Evolutionary conservation across 2,329 filamentous ascomycete species (phyloP).

Genomic region (Exophiala oligosperma): DNA sequence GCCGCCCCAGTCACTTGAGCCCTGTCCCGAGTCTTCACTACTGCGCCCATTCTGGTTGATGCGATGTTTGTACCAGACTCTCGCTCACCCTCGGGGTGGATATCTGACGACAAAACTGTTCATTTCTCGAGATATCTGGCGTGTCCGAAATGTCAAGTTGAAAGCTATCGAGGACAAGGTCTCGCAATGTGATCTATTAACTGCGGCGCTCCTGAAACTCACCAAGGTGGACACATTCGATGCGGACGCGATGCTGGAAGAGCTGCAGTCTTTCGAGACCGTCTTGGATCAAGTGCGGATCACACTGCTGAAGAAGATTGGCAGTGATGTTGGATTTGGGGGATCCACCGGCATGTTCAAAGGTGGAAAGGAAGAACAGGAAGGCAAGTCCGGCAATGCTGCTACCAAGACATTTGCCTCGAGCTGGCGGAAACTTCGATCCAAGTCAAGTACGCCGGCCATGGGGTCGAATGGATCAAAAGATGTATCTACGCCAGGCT

Average conservation of each 20-base stretch:
- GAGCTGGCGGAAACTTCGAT: conserved; percentile 85
- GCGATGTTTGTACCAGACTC: conserved; percentile 88
- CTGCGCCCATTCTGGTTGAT: conserved; percentile 98
- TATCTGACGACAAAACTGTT: conserved; percentile 92
- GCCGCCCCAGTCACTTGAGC: conserved; percentile 73
- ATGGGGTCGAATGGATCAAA: conserved; percentile 34
- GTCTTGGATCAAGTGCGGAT: conserved; percentile 84
- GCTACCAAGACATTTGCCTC: conserved; percentile 76
- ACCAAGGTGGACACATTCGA: conserved; percentile 83
- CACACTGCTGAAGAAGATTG: conserved; percentile 76
- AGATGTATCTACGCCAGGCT: conserved; percentile 48
- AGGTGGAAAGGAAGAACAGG: conserved; percentile 54
- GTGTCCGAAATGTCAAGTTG: conserved; percentile 88
- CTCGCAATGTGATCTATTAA: conserved; percentile 84
- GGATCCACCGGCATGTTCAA: conserved; percentile 73
- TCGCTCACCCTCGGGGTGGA: conserved; percentile 86
- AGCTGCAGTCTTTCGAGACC: conserved; percentile 86
- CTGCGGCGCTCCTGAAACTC: conserved; percentile 81
- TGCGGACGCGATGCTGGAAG: conserved; percentile 86
- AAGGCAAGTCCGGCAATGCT: conserved; percentile 57
- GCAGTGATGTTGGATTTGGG: conserved; percentile 87
- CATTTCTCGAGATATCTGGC: conserved; percentile 89
- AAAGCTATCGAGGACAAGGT: conserved; percentile 93
- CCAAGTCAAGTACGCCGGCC: conserved; percentile 68
- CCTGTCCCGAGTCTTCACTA: conserved; percentile 84